Evolutionary conservation across 2,329 filamentous ascomycete species (phyloP).

Genomic region (Coleophoma cylindrospora): DNA sequence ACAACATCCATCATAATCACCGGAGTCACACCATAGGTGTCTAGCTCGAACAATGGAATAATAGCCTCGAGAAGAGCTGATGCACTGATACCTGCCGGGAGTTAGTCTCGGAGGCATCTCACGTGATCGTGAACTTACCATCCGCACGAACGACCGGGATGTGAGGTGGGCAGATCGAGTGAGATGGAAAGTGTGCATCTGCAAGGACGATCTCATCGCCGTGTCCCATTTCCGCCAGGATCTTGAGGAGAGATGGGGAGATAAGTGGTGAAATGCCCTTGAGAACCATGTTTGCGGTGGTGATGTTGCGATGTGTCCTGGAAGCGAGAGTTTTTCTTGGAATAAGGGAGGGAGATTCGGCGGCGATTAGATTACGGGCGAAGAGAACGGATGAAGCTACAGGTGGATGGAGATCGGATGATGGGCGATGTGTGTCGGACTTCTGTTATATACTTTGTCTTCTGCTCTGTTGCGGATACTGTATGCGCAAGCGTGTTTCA

Average conservation of each 20-base stretch:
- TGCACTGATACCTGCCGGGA: constrained; percentile 1
- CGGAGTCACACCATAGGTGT: constrained; percentile 5
- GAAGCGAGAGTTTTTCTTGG: too few relatives aligned
- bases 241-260: constrained; percentile 7
- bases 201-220: constrained; percentile 9
- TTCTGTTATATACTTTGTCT: too few relatives aligned
- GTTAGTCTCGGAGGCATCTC: neutral
- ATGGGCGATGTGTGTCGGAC: too few relatives aligned
- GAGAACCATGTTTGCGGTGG: constrained; percentile 4
- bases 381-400: too few relatives aligned
- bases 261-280: constrained; percentile 9
- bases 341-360: too few relatives aligned
- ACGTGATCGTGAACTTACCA: constrained; percentile 1
- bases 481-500: too few relatives aligned
- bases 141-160: constrained; percentile 2
- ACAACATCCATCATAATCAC: constrained; percentile 10
- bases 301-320: neutral
- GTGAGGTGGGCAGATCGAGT: constrained; percentile 2
- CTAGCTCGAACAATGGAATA: constrained; percentile 4
- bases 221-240: constrained; percentile 8
- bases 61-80: constrained; percentile 4
- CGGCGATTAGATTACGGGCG: too few relatives aligned
- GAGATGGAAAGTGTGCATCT: constrained; percentile 8
- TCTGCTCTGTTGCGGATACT: too few relatives aligned
- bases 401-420: too few relatives aligned